phyloP scores from a whole-genome alignment of 2,329 filamentous ascomycete species.

The Exophiala dermatitidis region DNA sequence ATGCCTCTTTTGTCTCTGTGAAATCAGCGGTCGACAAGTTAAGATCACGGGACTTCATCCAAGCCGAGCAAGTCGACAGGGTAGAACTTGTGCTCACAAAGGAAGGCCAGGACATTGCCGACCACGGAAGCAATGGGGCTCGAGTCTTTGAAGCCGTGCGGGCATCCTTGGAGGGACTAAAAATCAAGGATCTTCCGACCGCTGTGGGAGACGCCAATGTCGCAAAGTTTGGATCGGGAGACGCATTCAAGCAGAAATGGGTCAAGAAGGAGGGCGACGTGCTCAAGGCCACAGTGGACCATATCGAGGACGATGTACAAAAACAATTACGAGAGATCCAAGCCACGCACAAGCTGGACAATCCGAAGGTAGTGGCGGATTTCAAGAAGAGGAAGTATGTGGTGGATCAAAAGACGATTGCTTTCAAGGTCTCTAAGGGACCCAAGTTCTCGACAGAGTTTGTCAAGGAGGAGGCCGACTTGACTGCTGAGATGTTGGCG shows the following conservation, averaged over 20 bases:
- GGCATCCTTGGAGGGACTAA: constrained; percentile 68
- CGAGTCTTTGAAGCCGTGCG: constrained; percentile 71
- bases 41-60: constrained; percentile 74
- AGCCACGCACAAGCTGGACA: constrained; percentile 59
- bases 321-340: constrained; percentile 68
- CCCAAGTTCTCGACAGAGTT: constrained; percentile 83
- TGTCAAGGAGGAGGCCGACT: constrained; percentile 85
- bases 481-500: constrained; percentile 87
- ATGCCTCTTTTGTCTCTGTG: constrained; percentile 58
- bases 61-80: constrained; percentile 73
- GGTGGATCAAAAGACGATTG: constrained; percentile 72
- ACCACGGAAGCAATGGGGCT: constrained; percentile 72
- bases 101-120: constrained; percentile 64
- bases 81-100: constrained; percentile 70
- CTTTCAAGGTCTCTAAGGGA: constrained; percentile 77
- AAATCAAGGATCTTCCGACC: constrained; percentile 61
- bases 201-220: constrained; percentile 41
- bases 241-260: constrained; percentile 75
- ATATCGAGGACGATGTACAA: constrained; percentile 71
- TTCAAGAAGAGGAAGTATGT: constrained; percentile 90
- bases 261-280: constrained; percentile 57
- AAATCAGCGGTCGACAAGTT: constrained; percentile 87
- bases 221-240: constrained; percentile 72
- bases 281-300: constrained; percentile 53
- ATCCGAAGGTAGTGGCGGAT: constrained; percentile 70